Percentiles rank a stretch among this genome's conserved stretches.
phyloP scores from a whole-genome alignment of 1,139 yeast genomes.

The Pichia sp. region DNA sequence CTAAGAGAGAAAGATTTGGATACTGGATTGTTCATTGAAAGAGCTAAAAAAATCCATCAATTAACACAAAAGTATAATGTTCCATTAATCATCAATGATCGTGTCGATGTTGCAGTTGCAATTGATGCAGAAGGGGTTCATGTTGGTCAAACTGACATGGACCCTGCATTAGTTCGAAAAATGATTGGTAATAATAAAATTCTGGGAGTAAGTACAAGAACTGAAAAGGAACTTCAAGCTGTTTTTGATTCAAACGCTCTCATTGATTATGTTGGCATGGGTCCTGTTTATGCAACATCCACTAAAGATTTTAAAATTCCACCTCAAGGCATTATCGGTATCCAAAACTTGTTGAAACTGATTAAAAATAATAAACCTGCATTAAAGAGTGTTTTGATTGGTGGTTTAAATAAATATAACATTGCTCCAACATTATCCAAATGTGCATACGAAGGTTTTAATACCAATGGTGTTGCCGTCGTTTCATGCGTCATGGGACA shows the following conservation, averaged over 20 bases:
- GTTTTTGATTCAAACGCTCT: conserved; percentile 45
- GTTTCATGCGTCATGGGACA: conserved; percentile 83
- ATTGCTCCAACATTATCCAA: conserved; percentile 50
- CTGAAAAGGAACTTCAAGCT: conserved; percentile 47
- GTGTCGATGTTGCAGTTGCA: conserved; percentile 87
- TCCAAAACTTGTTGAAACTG: conserved; percentile 46
- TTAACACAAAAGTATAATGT: conserved; percentile 54
- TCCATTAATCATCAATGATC: conserved; percentile 81
- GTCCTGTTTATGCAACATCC: conserved; percentile 67
- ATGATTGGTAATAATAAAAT: conserved; percentile 69
- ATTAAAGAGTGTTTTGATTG: conserved; percentile 68
- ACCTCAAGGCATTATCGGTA: conserved; percentile 65
- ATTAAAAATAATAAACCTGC: conserved; percentile 36
- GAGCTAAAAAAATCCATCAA: conserved; percentile 56
- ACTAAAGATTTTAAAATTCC: conserved; percentile 53
- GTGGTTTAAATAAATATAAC: conserved; percentile 72
- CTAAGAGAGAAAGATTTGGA: conserved; percentile 71
- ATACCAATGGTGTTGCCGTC: conserved; percentile 73
- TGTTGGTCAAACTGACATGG: conserved; percentile 91
- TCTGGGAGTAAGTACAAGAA: conserved; percentile 72
- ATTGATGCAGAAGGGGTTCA: conserved; percentile 79
- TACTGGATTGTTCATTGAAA: conserved; percentile 58
- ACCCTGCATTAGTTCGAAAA: conserved; percentile 51
- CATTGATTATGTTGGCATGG: conserved; percentile 76
- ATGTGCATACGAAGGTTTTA: conserved; percentile 40